Evolutionary conservation across 1,139 yeast genomes (phyloP).

Genomic region (Schwanniomyces etchellsii): DNA sequence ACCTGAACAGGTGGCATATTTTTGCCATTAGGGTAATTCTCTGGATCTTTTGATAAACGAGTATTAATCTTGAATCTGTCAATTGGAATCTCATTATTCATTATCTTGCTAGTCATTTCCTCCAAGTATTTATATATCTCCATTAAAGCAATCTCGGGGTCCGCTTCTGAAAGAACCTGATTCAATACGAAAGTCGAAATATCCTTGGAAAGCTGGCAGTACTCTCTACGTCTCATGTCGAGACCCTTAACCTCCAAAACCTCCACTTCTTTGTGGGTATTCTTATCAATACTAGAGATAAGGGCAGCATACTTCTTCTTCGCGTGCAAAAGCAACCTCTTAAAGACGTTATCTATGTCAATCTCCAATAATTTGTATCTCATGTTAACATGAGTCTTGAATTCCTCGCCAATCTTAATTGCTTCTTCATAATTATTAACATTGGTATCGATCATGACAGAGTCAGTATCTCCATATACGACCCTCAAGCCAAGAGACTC

Average conservation of each 20-base stretch:
- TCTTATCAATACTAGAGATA: constrained; percentile 44
- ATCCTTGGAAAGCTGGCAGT: constrained; percentile 87
- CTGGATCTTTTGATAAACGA: constrained; percentile 71
- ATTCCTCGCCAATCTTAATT: constrained; percentile 73
- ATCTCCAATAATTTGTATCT: constrained; percentile 83
- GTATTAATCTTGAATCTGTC: constrained; percentile 71
- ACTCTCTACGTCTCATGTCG: constrained; percentile 96
- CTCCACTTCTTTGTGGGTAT: constrained; percentile 47
- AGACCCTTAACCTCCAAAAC: constrained; percentile 88
- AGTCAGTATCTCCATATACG: constrained; percentile 98
- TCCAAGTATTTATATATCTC: constrained; percentile 73
- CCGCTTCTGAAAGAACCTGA: constrained; percentile 65
- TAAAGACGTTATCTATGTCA: constrained; percentile 91
- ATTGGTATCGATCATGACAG: constrained; percentile 97
- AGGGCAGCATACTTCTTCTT: constrained; percentile 98
- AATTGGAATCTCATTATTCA: constrained; percentile 54
- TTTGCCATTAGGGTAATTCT: constrained; percentile 69
- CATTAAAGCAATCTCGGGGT: constrained; percentile 71
- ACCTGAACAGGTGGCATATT: constrained; percentile 92
- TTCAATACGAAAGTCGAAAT: constrained; percentile 72
- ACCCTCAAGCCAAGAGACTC: constrained; percentile 79
- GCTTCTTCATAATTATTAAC: constrained; percentile 68
- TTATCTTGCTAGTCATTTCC: constrained; percentile 52
- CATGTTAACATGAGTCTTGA: constrained; percentile 82
- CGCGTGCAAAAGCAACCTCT: constrained; percentile 81